A percentile compares a stretch with the other conserved stretches of the same genome.
These are phyloP conservation scores for Rhizopus arrhizus DNA, from an alignment of 371 early-diverging fungal species.

Conservation along the genomic window DNA sequence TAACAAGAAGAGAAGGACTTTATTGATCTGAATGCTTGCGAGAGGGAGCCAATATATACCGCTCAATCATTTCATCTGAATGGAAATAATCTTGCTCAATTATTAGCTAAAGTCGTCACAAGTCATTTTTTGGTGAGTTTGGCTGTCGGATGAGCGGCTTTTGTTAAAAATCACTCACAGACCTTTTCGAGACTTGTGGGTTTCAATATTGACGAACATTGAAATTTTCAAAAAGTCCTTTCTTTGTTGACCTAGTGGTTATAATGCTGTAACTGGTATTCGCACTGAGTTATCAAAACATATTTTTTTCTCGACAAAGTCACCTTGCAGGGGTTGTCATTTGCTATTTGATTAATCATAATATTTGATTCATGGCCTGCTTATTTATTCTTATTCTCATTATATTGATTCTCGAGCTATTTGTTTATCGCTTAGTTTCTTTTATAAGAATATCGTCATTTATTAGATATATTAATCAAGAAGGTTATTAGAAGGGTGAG, in stretches of 20 bases:
- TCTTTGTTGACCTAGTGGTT: too few relatives aligned
- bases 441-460: background rate
- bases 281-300: too few relatives aligned
- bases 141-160: background rate
- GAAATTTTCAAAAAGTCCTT: too few relatives aligned
- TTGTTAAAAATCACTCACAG: background rate
- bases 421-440: too few relatives aligned
- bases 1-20: constrained; percentile 13
- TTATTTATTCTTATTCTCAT: too few relatives aligned
- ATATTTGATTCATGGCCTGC: too few relatives aligned
- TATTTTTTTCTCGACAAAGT: background rate
- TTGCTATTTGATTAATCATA: too few relatives aligned
- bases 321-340: background rate
- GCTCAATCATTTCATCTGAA: constrained; percentile 19
- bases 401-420: too few relatives aligned
- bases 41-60: constrained; percentile 37
- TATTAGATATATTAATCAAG: constrained; percentile 1
- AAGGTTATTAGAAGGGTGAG: constrained; percentile 1
- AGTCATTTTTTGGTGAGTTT: constrained; percentile 7
- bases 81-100: constrained; percentile 20
- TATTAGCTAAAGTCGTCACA: constrained; percentile 31
- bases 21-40: constrained; percentile 26
- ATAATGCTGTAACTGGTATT: too few relatives aligned
- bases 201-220: background rate
- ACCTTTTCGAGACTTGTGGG: background rate